phyloP scores from a whole-genome alignment of 1,284 basidiomycete species.

The Papiliotrema terrestris region DNA sequence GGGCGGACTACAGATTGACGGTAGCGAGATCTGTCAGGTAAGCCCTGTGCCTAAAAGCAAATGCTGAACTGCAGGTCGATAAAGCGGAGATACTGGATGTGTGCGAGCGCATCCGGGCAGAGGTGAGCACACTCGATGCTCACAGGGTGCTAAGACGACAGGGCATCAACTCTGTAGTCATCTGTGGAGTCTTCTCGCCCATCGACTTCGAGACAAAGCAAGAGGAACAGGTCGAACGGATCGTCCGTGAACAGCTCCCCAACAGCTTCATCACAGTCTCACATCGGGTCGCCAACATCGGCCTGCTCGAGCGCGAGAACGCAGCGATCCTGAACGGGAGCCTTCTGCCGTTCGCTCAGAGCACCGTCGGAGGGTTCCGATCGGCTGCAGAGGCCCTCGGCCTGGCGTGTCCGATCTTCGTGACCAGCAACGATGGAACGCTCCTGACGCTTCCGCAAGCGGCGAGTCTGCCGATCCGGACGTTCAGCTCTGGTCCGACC shows the following conservation, averaged over 20 bases:
- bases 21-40: constrained; percentile 21
- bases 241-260: constrained; percentile 13
- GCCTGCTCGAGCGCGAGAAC: constrained; percentile 61
- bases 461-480: constrained; percentile 53
- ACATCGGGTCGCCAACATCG: constrained; percentile 32
- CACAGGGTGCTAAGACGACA: not conserved
- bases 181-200: constrained; percentile 23
- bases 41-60: not conserved
- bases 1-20: constrained; percentile 40
- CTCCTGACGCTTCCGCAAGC: constrained; percentile 24
- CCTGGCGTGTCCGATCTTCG: constrained; percentile 56
- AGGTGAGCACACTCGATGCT: not conserved
- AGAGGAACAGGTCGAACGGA: constrained; percentile 25
- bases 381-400: constrained; percentile 53
- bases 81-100: constrained; percentile 19
- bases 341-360: constrained; percentile 55
- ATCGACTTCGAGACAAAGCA: constrained; percentile 23
- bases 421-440: constrained; percentile 55
- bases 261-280: constrained; percentile 11
- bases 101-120: constrained; percentile 14
- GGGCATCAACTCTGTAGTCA: constrained; percentile 19
- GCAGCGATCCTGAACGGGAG: constrained; percentile 61
- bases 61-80: constrained; percentile 14
- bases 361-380: constrained; percentile 56
- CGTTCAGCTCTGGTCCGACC: constrained; percentile 60